Percentiles rank a stretch among this genome's conserved stretches.
phyloP scores from a whole-genome alignment of 768 basidiomycete genomes.

The Russula sp. region DNA sequence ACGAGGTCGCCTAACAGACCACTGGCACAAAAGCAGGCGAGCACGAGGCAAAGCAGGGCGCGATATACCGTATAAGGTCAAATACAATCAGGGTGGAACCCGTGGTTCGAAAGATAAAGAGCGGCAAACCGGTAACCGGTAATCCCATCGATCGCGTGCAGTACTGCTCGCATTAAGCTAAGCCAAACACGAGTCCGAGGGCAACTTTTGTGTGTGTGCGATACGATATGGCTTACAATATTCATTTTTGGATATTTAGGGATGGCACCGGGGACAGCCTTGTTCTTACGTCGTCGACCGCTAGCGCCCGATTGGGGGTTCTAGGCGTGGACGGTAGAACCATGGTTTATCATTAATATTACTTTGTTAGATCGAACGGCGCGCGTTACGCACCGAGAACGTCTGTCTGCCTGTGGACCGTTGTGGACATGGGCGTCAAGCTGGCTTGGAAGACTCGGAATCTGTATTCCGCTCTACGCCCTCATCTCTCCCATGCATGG shows the following conservation, averaged over 20 bases:
- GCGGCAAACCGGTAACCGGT: too few species aligned
- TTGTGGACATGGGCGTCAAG: conserved; percentile 21
- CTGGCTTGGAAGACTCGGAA: not conserved
- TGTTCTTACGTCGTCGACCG: conserved; percentile 21
- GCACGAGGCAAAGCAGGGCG: conserved; percentile 16
- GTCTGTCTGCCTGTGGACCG: conserved; percentile 15
- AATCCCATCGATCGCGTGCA: not conserved
- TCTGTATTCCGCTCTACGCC: conserved; percentile 5
- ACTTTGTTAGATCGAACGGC: conserved; percentile 21
- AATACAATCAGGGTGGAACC: conserved; percentile 26
- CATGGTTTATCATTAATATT: not conserved
- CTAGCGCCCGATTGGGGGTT: conserved; percentile 18
- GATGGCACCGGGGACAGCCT: not conserved
- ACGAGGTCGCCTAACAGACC: conserved; percentile 20
- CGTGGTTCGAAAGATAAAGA: too few species aligned
- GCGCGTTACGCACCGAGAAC: conserved; percentile 21
- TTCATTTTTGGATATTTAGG: conserved; percentile 8
- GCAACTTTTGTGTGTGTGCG: not conserved
- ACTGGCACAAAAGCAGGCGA: conserved; percentile 5
- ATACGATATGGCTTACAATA: not conserved
- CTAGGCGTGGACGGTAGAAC: conserved; percentile 3
- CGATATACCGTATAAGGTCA: conserved; percentile 18
- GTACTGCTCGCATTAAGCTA: not conserved
- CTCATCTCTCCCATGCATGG: not conserved
- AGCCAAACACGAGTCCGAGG: conserved; percentile 13